Evolutionary conservation across 2,329 filamentous ascomycete species (phyloP), one percentile per base, ranked within the genome.

Genomic region (Aspergillus ustus): DNA sequence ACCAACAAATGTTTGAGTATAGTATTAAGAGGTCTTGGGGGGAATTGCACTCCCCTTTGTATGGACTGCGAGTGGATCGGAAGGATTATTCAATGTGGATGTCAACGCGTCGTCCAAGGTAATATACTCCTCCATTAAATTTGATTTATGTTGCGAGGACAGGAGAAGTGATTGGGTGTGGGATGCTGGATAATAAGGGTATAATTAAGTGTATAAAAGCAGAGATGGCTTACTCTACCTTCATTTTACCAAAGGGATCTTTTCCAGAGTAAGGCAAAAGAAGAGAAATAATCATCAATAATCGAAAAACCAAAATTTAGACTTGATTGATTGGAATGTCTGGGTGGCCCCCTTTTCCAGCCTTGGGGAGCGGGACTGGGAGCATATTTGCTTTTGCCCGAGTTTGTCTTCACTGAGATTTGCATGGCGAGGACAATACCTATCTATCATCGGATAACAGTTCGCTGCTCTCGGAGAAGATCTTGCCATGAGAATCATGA

Each of bases 331-430:
- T 40, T 51, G 51, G 43, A 52, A 58, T 45, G 25, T 17, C 19
- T 60, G 58, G 44, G 46, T 48, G 57, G 61, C 58, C 61, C 61
- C 61, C 43, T 63, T 63, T 63, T 63, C 55, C 57, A 58, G 62
- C 58, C 59, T 57, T 22, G 43, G 49, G 34, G 25, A 22, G 25
- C 25, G 25, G 25, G 25, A 25, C 25, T 22, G 54, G 29, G 15
- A 20, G 11, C 29, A 29, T 50, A 20, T 57, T 44, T 57, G 19
- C 37, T 49, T 55, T 55, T n/a, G 19, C 4, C 25, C 34, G 34
- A 11, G 9, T 20, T 45, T 45, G 17, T 8, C 44, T n/a, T 46
- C 44, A 46, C n/a, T n/a, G 44, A 46, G 44, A 22, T 45, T 51
- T 40, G 34, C 34, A 40, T 15, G 34, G 31, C 31, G 19, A 45